Evolutionary conservation across 805 yeast genomes (phyloP), one percentile per base, ranked within the genome.

Genomic region (Ogataea corticis): DNA sequence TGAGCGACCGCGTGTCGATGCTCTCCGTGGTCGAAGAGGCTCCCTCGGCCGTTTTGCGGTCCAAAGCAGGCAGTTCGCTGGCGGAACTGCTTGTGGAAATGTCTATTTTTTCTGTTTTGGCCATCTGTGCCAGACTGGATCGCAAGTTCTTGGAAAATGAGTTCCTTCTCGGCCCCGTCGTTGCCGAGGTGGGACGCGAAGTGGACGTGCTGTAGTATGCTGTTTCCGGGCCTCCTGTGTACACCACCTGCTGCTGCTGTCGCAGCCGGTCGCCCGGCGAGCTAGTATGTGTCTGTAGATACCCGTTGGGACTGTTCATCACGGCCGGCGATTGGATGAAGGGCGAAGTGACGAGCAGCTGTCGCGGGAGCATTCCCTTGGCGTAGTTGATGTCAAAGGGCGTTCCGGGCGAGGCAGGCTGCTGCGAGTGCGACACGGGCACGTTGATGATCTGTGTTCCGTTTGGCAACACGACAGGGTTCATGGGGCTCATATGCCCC

Each of bases 351-450:
- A 79, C 67, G 39, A 83, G 64, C 41, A 83, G 63, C 54, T 82
- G 85, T 14, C 83, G 68, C 1, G 90, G 90, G 15, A 83, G 65
- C 71, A 83, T 71, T 12, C 83, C 75, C 4, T 79, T 75, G 7
- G 85, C 82, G 55, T 81, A 82, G 3, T 75, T 66, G 45, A 76
- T 61, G 57, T 83, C 87, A 54, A 81, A 72, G 1, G 88, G 87
- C 2, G 84, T 74, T 32, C 62, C 70, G 2, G 81, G 80, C 17
- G 59, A 54, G 32, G 39, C 33, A 9, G 58, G 58, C 7, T 45
- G 46, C 33, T 50, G 49, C 12, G 46, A 49, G 7, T 43, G 44
- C 1, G 39, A n/a, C 21, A 52, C 16, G 3, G 57, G 55, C n/a
- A 52, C 45, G 21, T 44, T 46, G 19, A 53, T 34, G 1, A 49